phyloP scores from a whole-genome alignment of 148 eudicot species.

The Silene uniflora region DNA sequence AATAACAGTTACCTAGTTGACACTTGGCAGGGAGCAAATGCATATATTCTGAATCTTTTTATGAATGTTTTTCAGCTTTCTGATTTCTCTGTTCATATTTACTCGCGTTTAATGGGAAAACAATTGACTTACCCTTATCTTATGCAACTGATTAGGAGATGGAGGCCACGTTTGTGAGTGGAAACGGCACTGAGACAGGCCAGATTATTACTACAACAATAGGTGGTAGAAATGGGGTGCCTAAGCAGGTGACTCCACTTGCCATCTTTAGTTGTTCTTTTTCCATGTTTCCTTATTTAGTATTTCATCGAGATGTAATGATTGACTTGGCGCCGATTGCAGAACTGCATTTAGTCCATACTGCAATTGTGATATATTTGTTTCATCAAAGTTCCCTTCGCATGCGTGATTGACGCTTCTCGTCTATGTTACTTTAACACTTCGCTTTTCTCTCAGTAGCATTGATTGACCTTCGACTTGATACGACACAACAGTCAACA shows the following conservation, averaged over 20 bases:
- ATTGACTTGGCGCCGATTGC: not conserved
- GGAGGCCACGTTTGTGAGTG: constrained; percentile 65
- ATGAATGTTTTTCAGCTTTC: not conserved
- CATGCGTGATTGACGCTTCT: not conserved
- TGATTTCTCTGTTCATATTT: not conserved
- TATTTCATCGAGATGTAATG: not conserved
- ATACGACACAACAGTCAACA: not conserved
- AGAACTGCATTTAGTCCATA: not conserved
- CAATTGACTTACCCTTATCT: not conserved
- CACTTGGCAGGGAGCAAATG: not conserved
- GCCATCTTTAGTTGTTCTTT: not conserved
- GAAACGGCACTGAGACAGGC: constrained; percentile 82
- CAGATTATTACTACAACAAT: constrained; percentile 70
- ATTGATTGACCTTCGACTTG: not conserved
- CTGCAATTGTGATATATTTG: not conserved
- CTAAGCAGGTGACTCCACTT: constrained; percentile 55
- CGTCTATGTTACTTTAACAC: not conserved
- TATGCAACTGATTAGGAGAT: constrained; percentile 41
- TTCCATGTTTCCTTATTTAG: not conserved
- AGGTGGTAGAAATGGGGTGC: constrained; percentile 68
- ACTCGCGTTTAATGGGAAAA: not conserved
- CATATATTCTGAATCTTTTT: not conserved
- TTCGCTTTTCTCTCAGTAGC: not conserved
- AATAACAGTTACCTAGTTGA: not conserved
- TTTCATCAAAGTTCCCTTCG: not conserved